phyloP scores from a whole-genome alignment of 192 early-diverging fungal species.

The Entomortierella lignicola region DNA sequence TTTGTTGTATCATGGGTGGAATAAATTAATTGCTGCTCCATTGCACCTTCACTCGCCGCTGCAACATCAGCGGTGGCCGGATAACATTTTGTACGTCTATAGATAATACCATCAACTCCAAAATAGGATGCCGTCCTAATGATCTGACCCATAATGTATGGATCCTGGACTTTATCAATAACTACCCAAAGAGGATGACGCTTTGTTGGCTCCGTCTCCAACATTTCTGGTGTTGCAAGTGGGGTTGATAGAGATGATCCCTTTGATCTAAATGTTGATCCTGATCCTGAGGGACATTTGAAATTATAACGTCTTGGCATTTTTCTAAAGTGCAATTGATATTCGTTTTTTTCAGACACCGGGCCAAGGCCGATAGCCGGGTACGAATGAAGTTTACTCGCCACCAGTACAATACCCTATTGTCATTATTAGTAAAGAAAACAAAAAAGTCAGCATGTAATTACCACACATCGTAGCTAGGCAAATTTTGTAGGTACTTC shows the following conservation, averaged over 20 bases:
- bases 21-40: slow-evolving; percentile 71
- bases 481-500: too few relatives aligned
- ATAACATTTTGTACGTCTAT: slow-evolving; percentile 52
- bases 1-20: slow-evolving; percentile 56
- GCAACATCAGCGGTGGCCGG: slow-evolving; percentile 64
- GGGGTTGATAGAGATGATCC: background rate
- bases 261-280: background rate
- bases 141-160: slow-evolving; percentile 73
- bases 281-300: background rate
- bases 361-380: background rate
- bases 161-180: slow-evolving; percentile 57
- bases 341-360: slow-evolving; percentile 4
- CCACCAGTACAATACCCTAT: slow-evolving; percentile 59
- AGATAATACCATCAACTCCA: slow-evolving; percentile 71
- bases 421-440: background rate
- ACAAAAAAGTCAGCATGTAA: too few relatives aligned
- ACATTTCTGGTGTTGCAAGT: background rate
- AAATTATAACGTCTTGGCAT: background rate
- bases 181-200: slow-evolving; percentile 57
- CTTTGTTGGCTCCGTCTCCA: background rate
- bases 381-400: slow-evolving; percentile 1
- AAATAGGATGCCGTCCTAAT: slow-evolving; percentile 68
- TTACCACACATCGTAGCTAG: too few relatives aligned
- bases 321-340: background rate
- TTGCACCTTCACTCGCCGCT: slow-evolving; percentile 71